A percentile compares a stretch with the other conserved stretches of the same genome.
phyloP scores from a whole-genome alignment of 2,329 filamentous ascomycete genomes.

The Zalaria sp. region DNA sequence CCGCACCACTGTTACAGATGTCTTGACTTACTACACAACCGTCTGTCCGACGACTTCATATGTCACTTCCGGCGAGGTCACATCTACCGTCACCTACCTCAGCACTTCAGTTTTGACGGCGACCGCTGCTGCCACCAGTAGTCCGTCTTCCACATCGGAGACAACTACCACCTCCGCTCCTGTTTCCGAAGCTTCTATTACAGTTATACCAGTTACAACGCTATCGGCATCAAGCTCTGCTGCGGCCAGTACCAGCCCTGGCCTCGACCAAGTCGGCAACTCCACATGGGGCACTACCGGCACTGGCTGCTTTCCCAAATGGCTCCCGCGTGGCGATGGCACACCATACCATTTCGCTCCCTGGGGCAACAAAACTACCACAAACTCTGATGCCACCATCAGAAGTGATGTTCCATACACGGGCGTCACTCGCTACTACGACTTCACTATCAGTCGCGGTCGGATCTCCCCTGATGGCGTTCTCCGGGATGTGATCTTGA shows the following conservation, averaged over 20 bases:
- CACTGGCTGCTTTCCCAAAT: background rate
- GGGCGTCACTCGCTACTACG: slow-evolving; percentile 15
- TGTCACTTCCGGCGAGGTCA: background rate
- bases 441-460: slow-evolving; percentile 13
- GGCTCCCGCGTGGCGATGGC: background rate
- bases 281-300: background rate
- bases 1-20: background rate
- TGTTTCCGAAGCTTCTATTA: background rate
- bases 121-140: background rate
- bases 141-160: background rate
- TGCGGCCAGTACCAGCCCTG: background rate
- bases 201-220: background rate
- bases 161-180: background rate
- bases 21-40: background rate
- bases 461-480: slow-evolving; percentile 17
- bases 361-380: slow-evolving; percentile 14
- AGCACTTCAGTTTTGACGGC: background rate
- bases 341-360: slow-evolving; percentile 4
- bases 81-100: background rate
- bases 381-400: slow-evolving; percentile 13
- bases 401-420: slow-evolving; percentile 7
- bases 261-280: background rate
- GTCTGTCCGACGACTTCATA: background rate
- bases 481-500: slow-evolving; percentile 6
- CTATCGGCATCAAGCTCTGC: background rate